Evolutionary conservation across 2,329 filamentous ascomycete species (phyloP).

Genomic region (Lanzia echinophila): DNA sequence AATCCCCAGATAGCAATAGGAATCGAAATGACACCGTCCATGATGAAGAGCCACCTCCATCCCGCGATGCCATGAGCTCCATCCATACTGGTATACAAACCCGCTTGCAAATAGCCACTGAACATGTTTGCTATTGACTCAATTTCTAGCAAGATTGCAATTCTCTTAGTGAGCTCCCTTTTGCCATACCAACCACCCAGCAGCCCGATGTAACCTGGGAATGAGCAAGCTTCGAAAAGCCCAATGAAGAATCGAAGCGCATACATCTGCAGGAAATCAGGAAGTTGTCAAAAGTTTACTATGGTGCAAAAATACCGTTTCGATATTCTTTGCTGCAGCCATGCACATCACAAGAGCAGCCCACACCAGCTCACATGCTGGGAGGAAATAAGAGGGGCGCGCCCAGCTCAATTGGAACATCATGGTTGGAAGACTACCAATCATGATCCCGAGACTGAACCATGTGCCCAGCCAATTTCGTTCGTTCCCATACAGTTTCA

Average conservation of each 20-base stretch:
- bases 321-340: constrained; percentile 5
- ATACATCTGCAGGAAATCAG: constrained; percentile 24
- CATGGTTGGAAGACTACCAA: constrained; percentile 13
- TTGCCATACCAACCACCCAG: constrained; percentile 39
- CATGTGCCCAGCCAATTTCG: constrained; percentile 45
- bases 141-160: constrained; percentile 34
- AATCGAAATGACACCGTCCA: constrained; percentile 30
- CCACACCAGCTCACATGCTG: constrained; percentile 1
- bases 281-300: background rate
- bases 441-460: constrained; percentile 38
- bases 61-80: constrained; percentile 32
- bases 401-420: constrained; percentile 12
- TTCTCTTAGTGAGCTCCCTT: constrained; percentile 36
- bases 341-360: background rate
- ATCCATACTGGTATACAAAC: constrained; percentile 34
- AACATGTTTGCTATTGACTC: constrained; percentile 35
- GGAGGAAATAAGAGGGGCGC: constrained; percentile 19
- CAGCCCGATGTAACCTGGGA: constrained; percentile 36
- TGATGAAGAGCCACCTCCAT: constrained; percentile 41
- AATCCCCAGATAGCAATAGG: constrained; percentile 1
- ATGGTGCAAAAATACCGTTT: background rate
- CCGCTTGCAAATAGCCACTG: constrained; percentile 37
- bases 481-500: constrained; percentile 45
- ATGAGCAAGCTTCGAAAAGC: constrained; percentile 33
- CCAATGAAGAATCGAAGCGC: constrained; percentile 22